Evolutionary conservation across 495 filamentous ascomycete genomes (phyloP).

Genomic region (Penicillium maclennaniae): DNA sequence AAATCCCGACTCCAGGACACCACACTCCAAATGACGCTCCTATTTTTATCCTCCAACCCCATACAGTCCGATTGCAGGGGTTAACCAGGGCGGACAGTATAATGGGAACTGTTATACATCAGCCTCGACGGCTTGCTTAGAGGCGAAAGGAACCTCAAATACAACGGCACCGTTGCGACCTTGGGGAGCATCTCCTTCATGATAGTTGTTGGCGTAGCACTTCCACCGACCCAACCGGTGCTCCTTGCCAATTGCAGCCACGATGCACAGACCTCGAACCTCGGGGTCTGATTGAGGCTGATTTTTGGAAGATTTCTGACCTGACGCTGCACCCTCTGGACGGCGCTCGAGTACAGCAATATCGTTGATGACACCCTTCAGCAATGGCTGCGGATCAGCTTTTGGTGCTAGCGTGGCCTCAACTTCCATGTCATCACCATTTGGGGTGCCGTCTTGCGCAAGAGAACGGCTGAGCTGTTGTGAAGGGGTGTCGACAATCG

Average conservation of each 20-base stretch:
- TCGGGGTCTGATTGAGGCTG: slow-evolving; percentile 47
- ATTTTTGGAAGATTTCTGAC: slow-evolving; percentile 44
- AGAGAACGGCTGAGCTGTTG: slow-evolving; percentile 36
- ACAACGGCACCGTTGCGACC: slow-evolving; percentile 76
- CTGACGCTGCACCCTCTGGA: slow-evolving; percentile 28
- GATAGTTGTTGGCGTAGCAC: slow-evolving; percentile 40
- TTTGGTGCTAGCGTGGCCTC: slow-evolving; percentile 14
- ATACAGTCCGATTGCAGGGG: background rate
- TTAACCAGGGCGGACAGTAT: slow-evolving; percentile 1
- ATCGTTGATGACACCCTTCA: slow-evolving; percentile 80
- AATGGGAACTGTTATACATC: slow-evolving; percentile 22
- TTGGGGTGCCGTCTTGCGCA: slow-evolving; percentile 21
- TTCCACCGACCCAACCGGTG: slow-evolving; percentile 77
- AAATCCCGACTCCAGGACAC: slow-evolving; percentile 7
- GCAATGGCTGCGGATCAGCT: slow-evolving; percentile 28
- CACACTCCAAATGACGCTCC: slow-evolving; percentile 6
- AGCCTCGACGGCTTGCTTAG: slow-evolving; percentile 19
- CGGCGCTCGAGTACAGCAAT: slow-evolving; percentile 74
- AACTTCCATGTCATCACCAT: slow-evolving; percentile 22
- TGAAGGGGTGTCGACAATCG: slow-evolving; percentile 33
- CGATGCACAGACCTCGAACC: slow-evolving; percentile 68
- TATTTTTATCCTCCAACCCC: background rate
- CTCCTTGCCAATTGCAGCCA: slow-evolving; percentile 82
- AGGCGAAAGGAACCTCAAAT: slow-evolving; percentile 65
- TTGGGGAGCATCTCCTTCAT: slow-evolving; percentile 43